A percentile compares a stretch with the other conserved stretches of the same genome.
Conservation (phyloP, 108 stramenopile species). For the Phaeodactylum tricornutum region DNA sequence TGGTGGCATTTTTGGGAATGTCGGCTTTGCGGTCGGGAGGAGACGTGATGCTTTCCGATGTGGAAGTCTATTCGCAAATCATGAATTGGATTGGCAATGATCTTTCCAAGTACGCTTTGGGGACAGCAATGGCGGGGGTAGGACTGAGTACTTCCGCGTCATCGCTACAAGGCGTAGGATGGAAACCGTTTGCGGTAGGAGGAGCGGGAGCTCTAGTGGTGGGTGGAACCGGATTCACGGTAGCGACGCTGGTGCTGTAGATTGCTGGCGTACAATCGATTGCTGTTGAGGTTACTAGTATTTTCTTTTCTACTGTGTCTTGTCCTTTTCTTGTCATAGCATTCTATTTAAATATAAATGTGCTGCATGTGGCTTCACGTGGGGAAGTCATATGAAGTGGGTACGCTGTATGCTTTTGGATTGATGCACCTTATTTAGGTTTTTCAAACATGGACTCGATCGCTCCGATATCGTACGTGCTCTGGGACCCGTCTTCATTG, state of each 20-base stretch:
- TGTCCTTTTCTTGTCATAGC: no score
- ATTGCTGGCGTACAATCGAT: no score
- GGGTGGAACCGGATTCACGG: slow-evolving; percentile 40
- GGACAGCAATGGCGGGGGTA: slow-evolving; percentile 56
- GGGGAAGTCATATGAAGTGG: no score
- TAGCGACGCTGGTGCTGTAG: slow-evolving; percentile 18
- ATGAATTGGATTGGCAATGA: slow-evolving; percentile 38
- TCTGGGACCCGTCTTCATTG: no score
- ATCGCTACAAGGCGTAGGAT: slow-evolving; percentile 37
- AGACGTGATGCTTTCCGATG: slow-evolving; percentile 28
- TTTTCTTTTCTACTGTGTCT: no score
- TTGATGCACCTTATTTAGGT: no score
- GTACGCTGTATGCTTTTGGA: no score
- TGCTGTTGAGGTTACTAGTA: no score
- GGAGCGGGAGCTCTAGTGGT: slow-evolving; percentile 42
- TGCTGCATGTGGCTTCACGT: no score
- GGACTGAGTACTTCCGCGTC: slow-evolving; percentile 31
- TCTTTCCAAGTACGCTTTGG: slow-evolving; percentile 37
- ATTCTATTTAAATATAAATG: no score
- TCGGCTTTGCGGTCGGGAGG: slow-evolving; percentile 29
- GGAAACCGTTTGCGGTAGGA: slow-evolving; percentile 48
- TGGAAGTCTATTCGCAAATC: slow-evolving; percentile 5
- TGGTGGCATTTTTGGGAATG: slow-evolving; percentile 47
- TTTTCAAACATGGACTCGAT: no score
- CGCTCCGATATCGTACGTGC: no score